Conservation (phyloP, 31 red algal genomes). For the Asparagopsis taxiformis region DNA sequence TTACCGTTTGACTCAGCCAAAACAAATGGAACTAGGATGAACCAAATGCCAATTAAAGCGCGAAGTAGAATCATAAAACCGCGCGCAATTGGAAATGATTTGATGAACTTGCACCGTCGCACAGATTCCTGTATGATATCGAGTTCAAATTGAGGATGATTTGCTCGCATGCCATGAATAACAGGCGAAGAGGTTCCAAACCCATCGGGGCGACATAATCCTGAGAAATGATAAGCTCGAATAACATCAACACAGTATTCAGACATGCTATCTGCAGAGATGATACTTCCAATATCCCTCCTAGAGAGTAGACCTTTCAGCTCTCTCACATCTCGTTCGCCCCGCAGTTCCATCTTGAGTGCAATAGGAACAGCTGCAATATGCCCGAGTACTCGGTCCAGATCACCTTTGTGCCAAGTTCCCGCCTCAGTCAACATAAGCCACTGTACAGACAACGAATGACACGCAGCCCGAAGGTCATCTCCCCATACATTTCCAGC, state of each 20-base stretch:
- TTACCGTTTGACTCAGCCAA: constrained; percentile 37
- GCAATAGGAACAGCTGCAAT: too few relatives aligned
- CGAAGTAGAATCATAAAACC: constrained; percentile 30
- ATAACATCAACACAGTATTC: too few relatives aligned
- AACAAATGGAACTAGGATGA: constrained; percentile 40
- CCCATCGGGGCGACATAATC: neutral
- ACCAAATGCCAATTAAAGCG: constrained; percentile 28
- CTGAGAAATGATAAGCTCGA: neutral
- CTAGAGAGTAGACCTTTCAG: constrained; percentile 28
- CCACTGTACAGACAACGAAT: constrained; percentile 7
- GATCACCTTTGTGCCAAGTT: constrained; percentile 17
- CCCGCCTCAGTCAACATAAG: constrained; percentile 3
- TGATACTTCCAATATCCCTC: constrained; percentile 28
- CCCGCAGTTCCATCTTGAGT: constrained; percentile 29
- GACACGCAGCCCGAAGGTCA: too few relatives aligned
- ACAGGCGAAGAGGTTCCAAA: neutral
- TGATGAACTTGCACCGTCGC: too few relatives aligned
- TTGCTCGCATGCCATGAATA: neutral
- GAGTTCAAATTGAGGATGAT: constrained; percentile 4
- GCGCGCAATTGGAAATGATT: constrained; percentile 19
- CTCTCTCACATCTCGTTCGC: constrained; percentile 23
- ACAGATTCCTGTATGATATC: constrained; percentile 9
- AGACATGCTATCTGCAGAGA: constrained; percentile 35
- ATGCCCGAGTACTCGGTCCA: constrained; percentile 15
- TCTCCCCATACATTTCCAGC: too few relatives aligned